Conservation (phyloP, 768 basidiomycete genomes). For the Pisolithus albus region DNA sequence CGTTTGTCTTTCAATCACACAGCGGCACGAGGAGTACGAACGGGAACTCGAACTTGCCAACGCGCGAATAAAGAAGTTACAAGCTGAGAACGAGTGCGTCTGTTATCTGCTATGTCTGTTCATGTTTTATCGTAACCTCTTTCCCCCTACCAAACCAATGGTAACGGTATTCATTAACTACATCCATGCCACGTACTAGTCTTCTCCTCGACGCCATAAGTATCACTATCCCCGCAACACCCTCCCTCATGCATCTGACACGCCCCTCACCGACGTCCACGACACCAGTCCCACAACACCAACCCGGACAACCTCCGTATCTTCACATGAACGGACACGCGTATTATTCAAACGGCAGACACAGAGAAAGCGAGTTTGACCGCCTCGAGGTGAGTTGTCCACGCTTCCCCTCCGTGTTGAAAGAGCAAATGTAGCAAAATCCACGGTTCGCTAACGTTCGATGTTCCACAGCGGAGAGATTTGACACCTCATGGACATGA, state of each 20-base stretch:
- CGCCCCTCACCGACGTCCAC: constrained; percentile 21
- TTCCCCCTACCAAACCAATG: background rate
- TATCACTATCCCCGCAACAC: constrained; percentile 26
- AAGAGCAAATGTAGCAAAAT: background rate
- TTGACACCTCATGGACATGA: constrained; percentile 13
- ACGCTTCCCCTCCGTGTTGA: background rate
- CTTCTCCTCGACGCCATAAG: constrained; percentile 30
- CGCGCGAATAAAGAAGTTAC: constrained; percentile 21
- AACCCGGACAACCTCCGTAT: background rate
- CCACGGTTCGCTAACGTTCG: constrained; percentile 6
- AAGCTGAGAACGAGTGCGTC: constrained; percentile 28
- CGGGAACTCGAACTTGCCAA: constrained; percentile 24
- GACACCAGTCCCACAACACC: constrained; percentile 7
- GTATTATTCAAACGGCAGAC: constrained; percentile 22
- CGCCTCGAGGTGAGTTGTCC: constrained; percentile 10
- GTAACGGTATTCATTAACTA: background rate
- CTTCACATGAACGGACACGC: constrained; percentile 21
- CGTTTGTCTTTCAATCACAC: background rate
- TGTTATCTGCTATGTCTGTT: background rate
- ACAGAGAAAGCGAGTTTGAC: constrained; percentile 21
- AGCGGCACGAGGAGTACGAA: constrained; percentile 21
- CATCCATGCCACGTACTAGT: constrained; percentile 4
- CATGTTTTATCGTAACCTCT: background rate
- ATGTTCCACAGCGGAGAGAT: constrained; percentile 14
- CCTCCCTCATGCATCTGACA: constrained; percentile 26